Evolutionary conservation across 345 rosid species (phyloP).

Genomic region (Firmiana major): DNA sequence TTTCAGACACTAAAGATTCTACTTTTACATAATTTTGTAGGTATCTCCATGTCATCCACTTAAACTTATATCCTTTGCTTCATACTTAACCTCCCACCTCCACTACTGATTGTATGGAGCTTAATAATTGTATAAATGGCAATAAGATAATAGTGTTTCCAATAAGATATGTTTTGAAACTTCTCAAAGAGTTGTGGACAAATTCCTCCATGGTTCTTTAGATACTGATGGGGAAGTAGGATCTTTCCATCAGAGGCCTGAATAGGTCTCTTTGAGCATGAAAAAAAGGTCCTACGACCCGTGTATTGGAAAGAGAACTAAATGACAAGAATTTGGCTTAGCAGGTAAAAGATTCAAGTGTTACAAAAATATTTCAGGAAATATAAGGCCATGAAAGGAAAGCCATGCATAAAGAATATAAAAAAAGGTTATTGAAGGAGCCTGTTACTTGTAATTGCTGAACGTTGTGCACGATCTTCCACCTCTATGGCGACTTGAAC

Average conservation of each 20-base stretch:
- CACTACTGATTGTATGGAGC: neutral
- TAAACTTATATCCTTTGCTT: neutral
- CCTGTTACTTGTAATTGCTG: slow-evolving; percentile 78
- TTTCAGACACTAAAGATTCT: neutral
- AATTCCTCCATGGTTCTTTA: neutral
- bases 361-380: neutral
- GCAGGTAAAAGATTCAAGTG: neutral
- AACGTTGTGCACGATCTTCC: slow-evolving; percentile 91
- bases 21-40: neutral
- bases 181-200: neutral
- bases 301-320: neutral
- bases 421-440: neutral
- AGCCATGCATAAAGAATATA: neutral
- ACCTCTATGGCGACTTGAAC: slow-evolving; percentile 95
- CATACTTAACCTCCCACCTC: neutral
- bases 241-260: neutral
- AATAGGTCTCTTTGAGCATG: neutral
- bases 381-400: neutral
- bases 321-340: neutral
- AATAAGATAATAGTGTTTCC: neutral
- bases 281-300: neutral
- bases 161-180: neutral
- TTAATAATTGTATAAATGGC: neutral
- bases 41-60: neutral
- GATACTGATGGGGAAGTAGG: neutral